Conservation (phyloP, 148 eudicot species). For the Vaccinium vitisidaea region DNA sequence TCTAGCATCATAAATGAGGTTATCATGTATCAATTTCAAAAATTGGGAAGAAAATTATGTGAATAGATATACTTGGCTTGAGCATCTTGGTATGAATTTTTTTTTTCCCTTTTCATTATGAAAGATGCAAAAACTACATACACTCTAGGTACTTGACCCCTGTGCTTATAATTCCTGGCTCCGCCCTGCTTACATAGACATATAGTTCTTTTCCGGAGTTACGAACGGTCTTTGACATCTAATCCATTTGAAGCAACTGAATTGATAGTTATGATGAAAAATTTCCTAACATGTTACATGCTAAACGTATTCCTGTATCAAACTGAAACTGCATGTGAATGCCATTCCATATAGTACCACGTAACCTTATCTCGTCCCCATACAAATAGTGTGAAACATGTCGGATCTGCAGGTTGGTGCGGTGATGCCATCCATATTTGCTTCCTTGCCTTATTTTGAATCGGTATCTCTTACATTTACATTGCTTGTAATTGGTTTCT, state of each 20-base stretch:
- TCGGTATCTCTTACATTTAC: neutral
- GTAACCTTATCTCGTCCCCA: neutral
- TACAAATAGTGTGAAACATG: neutral
- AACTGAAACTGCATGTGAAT: neutral
- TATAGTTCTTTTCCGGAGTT: neutral
- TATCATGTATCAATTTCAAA: too few species aligned
- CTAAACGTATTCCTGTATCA: neutral
- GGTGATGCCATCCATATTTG: neutral
- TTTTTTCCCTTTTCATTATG: too few species aligned
- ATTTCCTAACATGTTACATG: neutral
- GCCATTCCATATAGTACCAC: neutral
- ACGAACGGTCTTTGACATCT: neutral
- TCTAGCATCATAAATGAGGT: too few species aligned
- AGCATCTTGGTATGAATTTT: too few species aligned
- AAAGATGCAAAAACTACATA: too few species aligned
- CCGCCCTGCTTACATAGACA: neutral
- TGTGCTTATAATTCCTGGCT: too few species aligned
- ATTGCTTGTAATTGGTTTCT: neutral
- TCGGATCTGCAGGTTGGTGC: neutral
- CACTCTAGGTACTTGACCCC: too few species aligned
- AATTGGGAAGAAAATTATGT: too few species aligned
- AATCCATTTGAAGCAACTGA: neutral
- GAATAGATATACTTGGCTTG: too few species aligned
- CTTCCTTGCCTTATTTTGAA: neutral
- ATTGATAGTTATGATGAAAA: neutral